Base-by-base conservation (phyloP, 345 rosid genomes). In the Eucalyptus sp. region DNA sequence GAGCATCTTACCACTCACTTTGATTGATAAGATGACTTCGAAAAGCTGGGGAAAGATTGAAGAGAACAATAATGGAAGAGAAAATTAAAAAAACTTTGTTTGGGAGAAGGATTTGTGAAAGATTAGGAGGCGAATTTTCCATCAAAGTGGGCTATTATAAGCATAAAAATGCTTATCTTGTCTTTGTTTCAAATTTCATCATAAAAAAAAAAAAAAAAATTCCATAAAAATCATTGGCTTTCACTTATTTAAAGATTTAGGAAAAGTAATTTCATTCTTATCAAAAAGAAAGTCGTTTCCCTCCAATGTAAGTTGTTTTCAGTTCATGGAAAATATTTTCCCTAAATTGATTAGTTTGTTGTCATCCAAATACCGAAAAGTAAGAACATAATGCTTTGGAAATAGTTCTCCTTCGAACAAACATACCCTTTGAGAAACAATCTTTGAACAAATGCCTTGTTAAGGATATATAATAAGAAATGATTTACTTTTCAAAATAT, bases 301-400 rank as follows among this genome's bases (percentile, higher is more conserved):
- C 33, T 20, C 5, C 8, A 0, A 62, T 27, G 15, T 12, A 29
- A 62, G 15, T 12, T 7, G 0, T 60, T 60, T 60, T 1, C 8
- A 12, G 3, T 27, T 60, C 16, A 27, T 27, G 14, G 8, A 60
- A 60, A 25, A 27, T 6, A 13, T 60, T 60, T 60, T 60, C 16
- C 31, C 29, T 62, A 27, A 62, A 27, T 29, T 0, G 8, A 62
- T 62, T 62, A 27, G 33, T 29, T 6, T 12, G n/a, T 29, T 12
- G 33, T 62, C 31, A 27, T 62, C 33, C 31, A 62, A 62, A 62
- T 29, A 62, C 16, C 58, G 58, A 52, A 13, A 27, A 56, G 13
- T 56, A 56, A 56, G 29, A 24, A 22, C 13, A 52, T 52, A 52
- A 52, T 52, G 25, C 10, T 52, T 52, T 18, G 58, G 58, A 52